Conservation (phyloP, 2,329 filamentous ascomycete species). For the Xylaria sp. region DNA sequence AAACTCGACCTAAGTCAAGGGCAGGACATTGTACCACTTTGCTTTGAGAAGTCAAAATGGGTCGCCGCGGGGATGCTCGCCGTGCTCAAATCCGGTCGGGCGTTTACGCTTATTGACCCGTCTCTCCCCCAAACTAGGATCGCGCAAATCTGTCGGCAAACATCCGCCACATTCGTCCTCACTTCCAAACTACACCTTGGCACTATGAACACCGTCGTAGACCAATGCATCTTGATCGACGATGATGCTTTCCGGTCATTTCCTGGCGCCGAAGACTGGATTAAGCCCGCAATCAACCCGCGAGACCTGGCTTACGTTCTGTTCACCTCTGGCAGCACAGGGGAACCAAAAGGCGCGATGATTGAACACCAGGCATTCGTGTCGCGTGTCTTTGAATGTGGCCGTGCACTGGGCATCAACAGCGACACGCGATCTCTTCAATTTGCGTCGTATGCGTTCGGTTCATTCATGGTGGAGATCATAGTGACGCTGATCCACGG, state of each 20-base stretch:
- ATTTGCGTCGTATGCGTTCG: slow-evolving; percentile 19
- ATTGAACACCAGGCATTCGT: slow-evolving; percentile 12
- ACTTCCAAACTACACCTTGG: slow-evolving; percentile 7
- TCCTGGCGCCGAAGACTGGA: neutral
- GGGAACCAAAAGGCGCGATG: slow-evolving; percentile 14
- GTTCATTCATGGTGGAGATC: slow-evolving; percentile 7
- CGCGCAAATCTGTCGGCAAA: slow-evolving; percentile 14
- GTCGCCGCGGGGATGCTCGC: slow-evolving; percentile 5
- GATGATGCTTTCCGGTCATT: slow-evolving; percentile 7
- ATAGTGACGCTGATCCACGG: slow-evolving; percentile 10
- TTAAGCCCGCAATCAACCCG: neutral
- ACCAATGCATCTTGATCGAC: slow-evolving; percentile 11
- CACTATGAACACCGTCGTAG: slow-evolving; percentile 1
- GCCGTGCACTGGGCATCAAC: slow-evolving; percentile 3
- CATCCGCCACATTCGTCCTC: slow-evolving; percentile 14
- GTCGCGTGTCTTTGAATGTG: slow-evolving; percentile 5
- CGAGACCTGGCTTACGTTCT: slow-evolving; percentile 9
- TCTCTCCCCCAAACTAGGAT: slow-evolving; percentile 1
- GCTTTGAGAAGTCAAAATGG: slow-evolving; percentile 23
- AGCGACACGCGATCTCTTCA: slow-evolving; percentile 7
- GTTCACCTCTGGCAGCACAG: slow-evolving; percentile 16
- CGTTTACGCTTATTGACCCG: slow-evolving; percentile 9
- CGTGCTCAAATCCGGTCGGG: slow-evolving; percentile 20
- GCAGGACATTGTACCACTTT: slow-evolving; percentile 7
- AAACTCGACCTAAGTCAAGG: neutral